Percentiles rank a stretch among this genome's conserved stretches.
Evolutionary conservation across 1,284 basidiomycete genomes (phyloP).

Genomic region (Lignosus rhinocerotis): DNA sequence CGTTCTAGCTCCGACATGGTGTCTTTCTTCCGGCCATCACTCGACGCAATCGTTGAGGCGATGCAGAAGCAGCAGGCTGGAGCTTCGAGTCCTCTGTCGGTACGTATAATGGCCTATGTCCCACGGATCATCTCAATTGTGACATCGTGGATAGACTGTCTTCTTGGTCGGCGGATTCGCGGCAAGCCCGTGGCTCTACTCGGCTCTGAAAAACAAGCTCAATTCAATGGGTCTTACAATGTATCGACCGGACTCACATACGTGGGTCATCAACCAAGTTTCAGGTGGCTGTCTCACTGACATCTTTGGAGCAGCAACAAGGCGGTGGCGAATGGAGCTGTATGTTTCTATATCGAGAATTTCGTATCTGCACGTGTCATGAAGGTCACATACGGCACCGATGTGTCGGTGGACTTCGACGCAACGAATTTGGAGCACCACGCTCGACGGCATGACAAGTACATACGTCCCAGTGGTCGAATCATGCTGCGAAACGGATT

Average conservation of each 20-base stretch:
- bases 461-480: slow-evolving; percentile 33
- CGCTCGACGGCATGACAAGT: slow-evolving; percentile 24
- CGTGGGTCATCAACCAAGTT: slow-evolving; percentile 34
- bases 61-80: slow-evolving; percentile 33
- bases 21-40: slow-evolving; percentile 42
- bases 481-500: slow-evolving; percentile 35
- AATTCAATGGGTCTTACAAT: slow-evolving; percentile 35
- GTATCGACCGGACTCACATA: slow-evolving; percentile 46
- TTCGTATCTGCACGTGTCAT: slow-evolving; percentile 36
- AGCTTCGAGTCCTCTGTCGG: neutral
- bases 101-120: neutral
- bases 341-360: slow-evolving; percentile 39
- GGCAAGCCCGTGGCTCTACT: slow-evolving; percentile 40
- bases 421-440: slow-evolving; percentile 34
- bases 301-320: slow-evolving; percentile 21
- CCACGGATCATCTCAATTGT: neutral
- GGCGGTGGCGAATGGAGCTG: slow-evolving; percentile 39
- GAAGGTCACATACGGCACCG: slow-evolving; percentile 37
- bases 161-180: slow-evolving; percentile 44
- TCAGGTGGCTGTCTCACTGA: neutral
- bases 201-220: slow-evolving; percentile 29
- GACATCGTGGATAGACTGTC: slow-evolving; percentile 28
- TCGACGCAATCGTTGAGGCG: slow-evolving; percentile 34
- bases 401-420: slow-evolving; percentile 30
- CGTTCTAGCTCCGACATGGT: slow-evolving; percentile 33